Conservation (phyloP, 116 monocot species). For the Posidonia oceanica region DNA sequence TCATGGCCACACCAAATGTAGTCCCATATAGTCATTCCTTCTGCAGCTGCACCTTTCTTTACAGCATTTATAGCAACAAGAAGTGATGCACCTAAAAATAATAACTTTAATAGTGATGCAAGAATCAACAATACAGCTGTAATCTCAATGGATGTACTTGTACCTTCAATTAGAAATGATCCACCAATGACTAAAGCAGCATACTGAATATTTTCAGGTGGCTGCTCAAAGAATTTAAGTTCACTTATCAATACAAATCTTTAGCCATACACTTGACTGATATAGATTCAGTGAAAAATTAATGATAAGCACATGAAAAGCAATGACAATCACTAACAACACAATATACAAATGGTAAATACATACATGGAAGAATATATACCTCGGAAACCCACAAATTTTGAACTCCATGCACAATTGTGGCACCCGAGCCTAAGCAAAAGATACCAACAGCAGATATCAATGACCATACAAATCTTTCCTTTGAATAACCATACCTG, state of each 20-base stretch:
- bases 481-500: constrained; percentile 99
- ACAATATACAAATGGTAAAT: not conserved
- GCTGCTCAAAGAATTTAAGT: constrained; percentile 33
- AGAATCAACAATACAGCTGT: constrained; percentile 5
- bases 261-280: not conserved
- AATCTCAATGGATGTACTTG: no score
- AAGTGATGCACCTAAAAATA: constrained; percentile 65
- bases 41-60: constrained; percentile 91
- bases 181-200: constrained; percentile 97
- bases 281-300: not conserved
- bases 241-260: not conserved
- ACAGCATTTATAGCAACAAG: constrained; percentile 97
- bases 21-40: constrained; percentile 86
- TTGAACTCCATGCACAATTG: constrained; percentile 93
- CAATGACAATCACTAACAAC: not conserved
- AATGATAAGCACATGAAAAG: not conserved
- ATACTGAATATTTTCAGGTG: constrained; percentile 93
- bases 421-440: constrained; percentile 97
- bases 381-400: constrained; percentile 77
- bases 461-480: constrained; percentile 99
- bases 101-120: not conserved
- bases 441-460: constrained; percentile 99
- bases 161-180: constrained; percentile 97
- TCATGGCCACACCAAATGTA: constrained; percentile 98
- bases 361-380: not conserved